Conservation (phyloP, 2,329 filamentous ascomycete species). For the Penicillium hordei region DNA sequence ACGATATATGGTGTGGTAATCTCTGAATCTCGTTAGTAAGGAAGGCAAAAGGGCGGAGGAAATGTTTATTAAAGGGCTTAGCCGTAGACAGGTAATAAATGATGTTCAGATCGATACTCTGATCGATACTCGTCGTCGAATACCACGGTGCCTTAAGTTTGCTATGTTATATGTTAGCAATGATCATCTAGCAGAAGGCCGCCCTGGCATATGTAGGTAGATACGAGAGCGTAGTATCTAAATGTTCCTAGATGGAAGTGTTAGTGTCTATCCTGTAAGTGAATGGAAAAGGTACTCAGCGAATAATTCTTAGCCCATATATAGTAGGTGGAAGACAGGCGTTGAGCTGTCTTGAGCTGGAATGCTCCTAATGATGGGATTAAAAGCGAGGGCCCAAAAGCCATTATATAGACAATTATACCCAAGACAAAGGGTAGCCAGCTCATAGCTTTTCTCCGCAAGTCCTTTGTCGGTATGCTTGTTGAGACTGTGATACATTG, state of each 20-base stretch:
- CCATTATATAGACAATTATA: conserved; percentile 7
- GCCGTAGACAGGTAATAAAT: not conserved
- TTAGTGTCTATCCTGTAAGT: not conserved
- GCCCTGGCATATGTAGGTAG: not conserved
- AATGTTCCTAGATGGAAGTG: not conserved
- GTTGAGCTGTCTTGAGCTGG: not conserved
- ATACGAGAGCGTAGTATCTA: not conserved
- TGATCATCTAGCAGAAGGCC: not conserved
- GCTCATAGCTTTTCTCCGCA: not conserved
- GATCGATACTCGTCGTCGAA: not conserved
- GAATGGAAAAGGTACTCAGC: not conserved
- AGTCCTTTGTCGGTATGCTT: not conserved
- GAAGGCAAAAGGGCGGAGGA: not conserved
- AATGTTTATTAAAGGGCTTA: not conserved
- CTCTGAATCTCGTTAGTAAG: not conserved
- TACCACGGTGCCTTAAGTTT: not conserved
- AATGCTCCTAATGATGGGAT: not conserved
- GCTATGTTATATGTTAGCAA: not conserved
- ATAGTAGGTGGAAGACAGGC: not conserved
- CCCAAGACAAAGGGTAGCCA: not conserved
- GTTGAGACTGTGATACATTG: not conserved
- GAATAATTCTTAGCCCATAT: not conserved
- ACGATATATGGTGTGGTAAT: not conserved
- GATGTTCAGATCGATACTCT: not conserved
- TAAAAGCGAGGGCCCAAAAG: not conserved